Evolutionary conservation across 257 asterid species (phyloP).

Genomic region (Solanum sejunctum): DNA sequence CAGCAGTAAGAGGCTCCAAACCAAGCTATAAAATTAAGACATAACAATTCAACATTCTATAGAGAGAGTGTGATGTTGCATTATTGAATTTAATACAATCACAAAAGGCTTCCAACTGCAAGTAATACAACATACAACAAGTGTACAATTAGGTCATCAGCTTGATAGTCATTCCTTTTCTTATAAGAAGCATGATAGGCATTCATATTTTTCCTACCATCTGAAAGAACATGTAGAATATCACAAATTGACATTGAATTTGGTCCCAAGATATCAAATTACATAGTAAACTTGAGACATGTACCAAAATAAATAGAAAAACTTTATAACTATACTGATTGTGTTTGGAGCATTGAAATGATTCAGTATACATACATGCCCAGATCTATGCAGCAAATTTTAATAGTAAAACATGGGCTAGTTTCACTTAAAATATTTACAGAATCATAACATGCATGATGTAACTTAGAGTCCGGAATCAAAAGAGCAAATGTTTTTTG

Average conservation of each 20-base stretch:
- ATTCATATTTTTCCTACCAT: neutral
- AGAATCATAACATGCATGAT: neutral
- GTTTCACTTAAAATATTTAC: neutral
- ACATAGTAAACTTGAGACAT: neutral
- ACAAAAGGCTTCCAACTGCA: neutral
- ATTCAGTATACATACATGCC: neutral
- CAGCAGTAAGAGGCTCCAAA: slow-evolving; percentile 48
- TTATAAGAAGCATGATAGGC: neutral
- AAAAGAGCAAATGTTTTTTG: no score
- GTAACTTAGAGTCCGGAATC: neutral
- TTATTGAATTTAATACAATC: neutral
- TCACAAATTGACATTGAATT: neutral
- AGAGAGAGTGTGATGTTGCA: neutral
- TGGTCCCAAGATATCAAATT: neutral
- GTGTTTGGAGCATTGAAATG: neutral
- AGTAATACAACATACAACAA: neutral
- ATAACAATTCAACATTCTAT: neutral
- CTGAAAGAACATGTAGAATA: neutral
- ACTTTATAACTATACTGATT: neutral
- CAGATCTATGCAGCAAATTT: neutral
- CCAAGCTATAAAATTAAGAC: slow-evolving; percentile 48
- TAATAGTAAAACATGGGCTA: neutral
- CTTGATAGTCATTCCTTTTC: neutral
- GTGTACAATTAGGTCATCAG: neutral
- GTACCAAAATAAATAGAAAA: neutral